Base-by-base conservation (phyloP, 2,329 filamentous ascomycete species). In the Periconia sp. region DNA sequence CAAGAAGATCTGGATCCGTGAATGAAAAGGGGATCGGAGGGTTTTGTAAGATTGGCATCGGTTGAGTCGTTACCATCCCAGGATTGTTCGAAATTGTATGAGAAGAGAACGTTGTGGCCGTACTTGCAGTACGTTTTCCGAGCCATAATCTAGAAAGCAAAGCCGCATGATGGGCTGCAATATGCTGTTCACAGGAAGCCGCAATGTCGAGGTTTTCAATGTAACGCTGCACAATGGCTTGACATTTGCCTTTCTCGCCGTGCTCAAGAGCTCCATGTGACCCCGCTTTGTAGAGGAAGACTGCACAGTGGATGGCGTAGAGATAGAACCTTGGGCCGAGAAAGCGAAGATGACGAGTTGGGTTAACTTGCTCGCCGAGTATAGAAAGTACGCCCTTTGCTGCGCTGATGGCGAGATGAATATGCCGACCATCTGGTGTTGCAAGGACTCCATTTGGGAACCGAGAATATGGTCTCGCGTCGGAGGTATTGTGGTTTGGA, bases 251-350 rank as follows among this genome's bases (percentile, higher is more conserved):
- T 30, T 41, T 18, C 28, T 30, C 39, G 10, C 24, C 43, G 7
- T 16, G 8, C 5, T 23, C 26, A 11, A 46, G 26, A 11, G 43
- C 43, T 3, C 43, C 43, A 24, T 39, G 24, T 10, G 31, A 39
- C 3, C 31, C 31, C 13, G 43, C 43, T 25, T 46, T 46, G 19
- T 36, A 46, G 3, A 46, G 24, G 16, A 46, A 46, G 2, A 46
- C 43, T 2, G 43, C 43, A 15, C 36, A 41, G 13, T 46, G 43
- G 11, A 46, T 41, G 7, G 39, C 43, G 15, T 41, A 46, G 16
- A 46, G 37, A 11, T 46, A 46, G 15, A 36, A 46, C 12, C 43
- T 24, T 4, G 37, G 36, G 8, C 36, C 36, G 13, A 46, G 26
- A 16, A 25, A 46, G 22, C 43, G 23, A 11, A 46, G 15, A 19